Evolutionary conservation across 129 eudicot genomes (phyloP), one percentile per base, ranked within the genome.

Genomic region (Flaveria ramosissima): DNA sequence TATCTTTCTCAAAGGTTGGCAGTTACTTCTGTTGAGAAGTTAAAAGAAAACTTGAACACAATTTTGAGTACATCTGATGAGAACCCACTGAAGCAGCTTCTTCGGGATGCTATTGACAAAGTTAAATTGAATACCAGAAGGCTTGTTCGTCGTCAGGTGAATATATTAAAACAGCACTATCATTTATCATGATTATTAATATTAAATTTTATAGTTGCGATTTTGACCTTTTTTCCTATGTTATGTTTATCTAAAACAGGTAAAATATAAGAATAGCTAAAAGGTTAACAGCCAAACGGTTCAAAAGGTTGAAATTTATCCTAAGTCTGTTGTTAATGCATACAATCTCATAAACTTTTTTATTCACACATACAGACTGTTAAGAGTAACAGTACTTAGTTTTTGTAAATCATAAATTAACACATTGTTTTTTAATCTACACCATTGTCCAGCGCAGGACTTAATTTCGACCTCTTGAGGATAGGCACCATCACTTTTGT

Each of bases 91-190:
- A 88, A 82, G 72, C 68, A 70, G 27, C 79, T 86, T 51, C 74
- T 95, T 52, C 56, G 70, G 61, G 96, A 89, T 73, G 96, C 90
- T 63, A 82, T 95, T 69, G 87, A 80, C 73, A 86, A 78, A 77
- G 85, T 95, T 60, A 95, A 95, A 65, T 57, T 81, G 70, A 95
- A 95, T 81, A 95, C 97, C 16, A 76, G 89, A 82, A 91, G 93
- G 79, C 97, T 95, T 75, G 92, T 95, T 66, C 99, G 99, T 16
- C 95, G 92, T 23, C 99, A 91, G 85, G 97, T 95, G 84, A 81
- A 89, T 75, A 9, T 60, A 14, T 57, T 51, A 23, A 32, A 65
- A 8, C 59, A 19, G 15, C 17, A 23, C 1, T 66, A 62, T 78
- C 50, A 21, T 68, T 79, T 39, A 2, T 45, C 26, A 16, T 39